Evolutionary conservation across 2,329 filamentous ascomycete species (phyloP).

Genomic region (Diaporthe sp.): DNA sequence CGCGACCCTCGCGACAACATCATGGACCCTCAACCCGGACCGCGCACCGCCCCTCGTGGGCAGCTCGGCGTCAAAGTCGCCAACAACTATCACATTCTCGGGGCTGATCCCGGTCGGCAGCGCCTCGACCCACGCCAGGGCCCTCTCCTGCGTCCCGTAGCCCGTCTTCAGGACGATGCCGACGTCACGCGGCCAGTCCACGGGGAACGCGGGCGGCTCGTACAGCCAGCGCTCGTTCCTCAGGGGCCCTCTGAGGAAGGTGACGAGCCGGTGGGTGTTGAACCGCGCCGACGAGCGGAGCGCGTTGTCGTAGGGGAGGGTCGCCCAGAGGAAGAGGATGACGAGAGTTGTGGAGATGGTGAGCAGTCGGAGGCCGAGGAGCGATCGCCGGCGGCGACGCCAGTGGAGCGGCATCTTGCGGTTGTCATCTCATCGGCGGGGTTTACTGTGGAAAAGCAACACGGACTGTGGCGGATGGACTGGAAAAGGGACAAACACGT

Average conservation of each 20-base stretch:
- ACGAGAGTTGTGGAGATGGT: background rate
- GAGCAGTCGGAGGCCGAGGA: constrained; percentile 28
- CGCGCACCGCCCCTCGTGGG: constrained; percentile 44
- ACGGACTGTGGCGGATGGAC: background rate
- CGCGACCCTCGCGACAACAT: constrained; percentile 54
- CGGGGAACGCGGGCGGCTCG: constrained; percentile 53
- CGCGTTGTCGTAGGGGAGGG: constrained; percentile 49
- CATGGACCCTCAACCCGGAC: constrained; percentile 51
- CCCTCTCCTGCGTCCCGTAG: constrained; percentile 67
- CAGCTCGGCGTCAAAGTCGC: constrained; percentile 61
- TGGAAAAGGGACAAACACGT: background rate
- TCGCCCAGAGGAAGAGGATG: constrained; percentile 42
- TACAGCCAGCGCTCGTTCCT: constrained; percentile 59
- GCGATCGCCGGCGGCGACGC: constrained; percentile 34
- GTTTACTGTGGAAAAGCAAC: too few relatives aligned
- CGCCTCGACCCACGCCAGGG: constrained; percentile 62
- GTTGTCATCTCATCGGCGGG: constrained; percentile 26
- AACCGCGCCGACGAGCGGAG: constrained; percentile 47
- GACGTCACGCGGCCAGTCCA: constrained; percentile 62
- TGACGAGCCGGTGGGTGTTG: constrained; percentile 44
- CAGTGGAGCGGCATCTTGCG: constrained; percentile 18
- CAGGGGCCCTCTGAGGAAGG: constrained; percentile 48
- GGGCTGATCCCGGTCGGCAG: constrained; percentile 53
- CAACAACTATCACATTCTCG: constrained; percentile 62
- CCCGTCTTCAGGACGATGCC: constrained; percentile 69